These are phyloP conservation scores for Rachicladosporium sp. DNA, from an alignment of 2,329 filamentous ascomycete genomes.

Conservation along the genomic window DNA sequence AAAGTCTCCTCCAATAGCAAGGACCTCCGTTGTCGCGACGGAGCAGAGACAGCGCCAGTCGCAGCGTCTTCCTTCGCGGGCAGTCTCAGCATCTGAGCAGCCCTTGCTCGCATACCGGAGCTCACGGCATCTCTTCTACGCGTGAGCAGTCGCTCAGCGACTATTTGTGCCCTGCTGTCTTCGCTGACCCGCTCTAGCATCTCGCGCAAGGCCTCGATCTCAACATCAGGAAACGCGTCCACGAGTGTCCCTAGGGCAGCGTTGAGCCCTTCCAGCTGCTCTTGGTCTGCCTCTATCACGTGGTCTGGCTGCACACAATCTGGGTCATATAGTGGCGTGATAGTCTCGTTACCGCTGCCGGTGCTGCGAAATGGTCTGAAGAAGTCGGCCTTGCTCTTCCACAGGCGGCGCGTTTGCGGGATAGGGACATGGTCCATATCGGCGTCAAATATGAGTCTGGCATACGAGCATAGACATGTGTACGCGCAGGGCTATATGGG, in stretches of 20 bases:
- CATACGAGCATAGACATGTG: too few relatives aligned
- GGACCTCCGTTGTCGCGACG: slow-evolving; percentile 4
- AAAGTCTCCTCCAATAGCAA: slow-evolving; percentile 54
- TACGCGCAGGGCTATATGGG: too few relatives aligned
- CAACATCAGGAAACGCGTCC: slow-evolving; percentile 66
- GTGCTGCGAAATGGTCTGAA: slow-evolving; percentile 19
- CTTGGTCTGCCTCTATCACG: slow-evolving; percentile 4
- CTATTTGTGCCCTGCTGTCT: slow-evolving; percentile 63
- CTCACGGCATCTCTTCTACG: too few relatives aligned
- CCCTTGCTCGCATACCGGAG: too few relatives aligned
- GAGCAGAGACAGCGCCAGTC: too few relatives aligned
- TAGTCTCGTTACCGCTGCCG: slow-evolving; percentile 13
- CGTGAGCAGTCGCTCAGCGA: slow-evolving; percentile 66
- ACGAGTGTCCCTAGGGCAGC: slow-evolving; percentile 54
- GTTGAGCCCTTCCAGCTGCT: slow-evolving; percentile 57
- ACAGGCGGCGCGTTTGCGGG: slow-evolving; percentile 16
- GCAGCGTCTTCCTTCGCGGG: too few relatives aligned
- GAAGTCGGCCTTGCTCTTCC: slow-evolving; percentile 23
- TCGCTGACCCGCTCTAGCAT: slow-evolving; percentile 64
- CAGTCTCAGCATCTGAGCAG: too few relatives aligned
- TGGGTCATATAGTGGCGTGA: slow-evolving; percentile 17
- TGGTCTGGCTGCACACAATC: slow-evolving; percentile 4
- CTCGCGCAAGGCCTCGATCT: slow-evolving; percentile 70
- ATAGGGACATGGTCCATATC: slow-evolving; percentile 20
- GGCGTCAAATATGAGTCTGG: too few relatives aligned